Conservation (phyloP, 1,284 basidiomycete genomes). For the Cryptococcus deneoformans region DNA sequence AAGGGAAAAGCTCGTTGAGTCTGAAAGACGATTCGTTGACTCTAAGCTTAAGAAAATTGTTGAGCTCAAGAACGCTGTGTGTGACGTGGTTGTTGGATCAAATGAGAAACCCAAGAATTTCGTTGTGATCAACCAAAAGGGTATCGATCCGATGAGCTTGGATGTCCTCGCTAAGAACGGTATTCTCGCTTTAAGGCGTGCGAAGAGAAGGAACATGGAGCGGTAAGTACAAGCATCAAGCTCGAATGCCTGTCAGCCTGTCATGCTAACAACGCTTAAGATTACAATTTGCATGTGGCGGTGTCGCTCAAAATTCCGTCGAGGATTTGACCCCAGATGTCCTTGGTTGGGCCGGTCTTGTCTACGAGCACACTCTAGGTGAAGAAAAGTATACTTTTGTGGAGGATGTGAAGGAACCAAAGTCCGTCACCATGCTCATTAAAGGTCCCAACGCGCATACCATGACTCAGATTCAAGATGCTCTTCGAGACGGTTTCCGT, state of each 20-base stretch:
- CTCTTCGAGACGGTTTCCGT: conserved; percentile 91
- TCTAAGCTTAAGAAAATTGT: conserved; percentile 95
- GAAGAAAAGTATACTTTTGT: conserved; percentile 99
- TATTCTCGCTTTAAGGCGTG: conserved; percentile 89
- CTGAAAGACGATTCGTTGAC: conserved; percentile 92
- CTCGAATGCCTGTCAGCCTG: too few relatives aligned
- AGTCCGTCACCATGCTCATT: conserved; percentile 93
- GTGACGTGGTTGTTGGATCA: conserved; percentile 79
- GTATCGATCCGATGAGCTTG: conserved; percentile 96
- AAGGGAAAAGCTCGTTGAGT: conserved; percentile 97
- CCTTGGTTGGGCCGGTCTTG: conserved; percentile 94
- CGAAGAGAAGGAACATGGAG: conserved; percentile 98
- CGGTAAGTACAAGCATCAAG: conserved; percentile 55
- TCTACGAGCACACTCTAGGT: conserved; percentile 98
- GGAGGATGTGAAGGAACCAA: conserved; percentile 95
- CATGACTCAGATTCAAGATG: conserved; percentile 95
- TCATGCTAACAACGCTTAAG: conserved; percentile 48
- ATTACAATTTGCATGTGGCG: conserved; percentile 90
- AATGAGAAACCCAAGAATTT: conserved; percentile 70
- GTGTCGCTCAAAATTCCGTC: conserved; percentile 95
- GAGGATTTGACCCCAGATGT: conserved; percentile 91
- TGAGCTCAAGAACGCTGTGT: conserved; percentile 94
- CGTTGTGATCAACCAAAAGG: conserved; percentile 98
- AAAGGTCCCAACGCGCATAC: conserved; percentile 97
- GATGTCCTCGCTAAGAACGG: conserved; percentile 97